Evolutionary conservation across 1,284 basidiomycete genomes (phyloP).

Genomic region (Acaromyces ingoldii): DNA sequence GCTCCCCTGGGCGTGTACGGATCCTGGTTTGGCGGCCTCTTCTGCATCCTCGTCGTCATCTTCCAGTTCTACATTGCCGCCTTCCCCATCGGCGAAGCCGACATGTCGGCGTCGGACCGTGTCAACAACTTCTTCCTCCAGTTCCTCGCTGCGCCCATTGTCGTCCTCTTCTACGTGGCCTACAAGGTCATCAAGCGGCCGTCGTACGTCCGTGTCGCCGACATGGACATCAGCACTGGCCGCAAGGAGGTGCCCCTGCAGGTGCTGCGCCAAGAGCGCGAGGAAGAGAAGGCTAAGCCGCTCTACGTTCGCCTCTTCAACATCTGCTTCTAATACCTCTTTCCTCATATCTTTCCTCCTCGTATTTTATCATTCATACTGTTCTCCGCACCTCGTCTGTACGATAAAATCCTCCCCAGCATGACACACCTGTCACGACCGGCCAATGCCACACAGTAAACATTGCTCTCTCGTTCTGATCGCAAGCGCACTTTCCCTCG

Average conservation of each 20-base stretch:
- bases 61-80: constrained; percentile 36
- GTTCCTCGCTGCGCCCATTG: constrained; percentile 52
- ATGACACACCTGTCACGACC: too few relatives aligned
- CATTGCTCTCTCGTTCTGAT: too few relatives aligned
- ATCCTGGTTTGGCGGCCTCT: constrained; percentile 53
- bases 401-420: too few relatives aligned
- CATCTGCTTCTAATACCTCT: too few relatives aligned
- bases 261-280: constrained; percentile 41
- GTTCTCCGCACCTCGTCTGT: too few relatives aligned
- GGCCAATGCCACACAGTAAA: too few relatives aligned
- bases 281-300: constrained; percentile 29
- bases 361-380: too few relatives aligned
- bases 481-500: too few relatives aligned
- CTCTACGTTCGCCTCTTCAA: too few relatives aligned
- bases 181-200: constrained; percentile 34
- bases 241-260: constrained; percentile 40
- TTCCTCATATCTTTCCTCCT: too few relatives aligned
- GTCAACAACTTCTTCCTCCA: constrained; percentile 54
- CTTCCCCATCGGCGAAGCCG: constrained; percentile 42
- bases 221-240: constrained; percentile 47
- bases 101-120: constrained; percentile 9
- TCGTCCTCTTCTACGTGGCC: constrained; percentile 20
- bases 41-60: constrained; percentile 48
- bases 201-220: constrained; percentile 23
- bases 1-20: constrained; percentile 55